phyloP scores from a whole-genome alignment of 441 rosid genomes.

The Capsella rubella region DNA sequence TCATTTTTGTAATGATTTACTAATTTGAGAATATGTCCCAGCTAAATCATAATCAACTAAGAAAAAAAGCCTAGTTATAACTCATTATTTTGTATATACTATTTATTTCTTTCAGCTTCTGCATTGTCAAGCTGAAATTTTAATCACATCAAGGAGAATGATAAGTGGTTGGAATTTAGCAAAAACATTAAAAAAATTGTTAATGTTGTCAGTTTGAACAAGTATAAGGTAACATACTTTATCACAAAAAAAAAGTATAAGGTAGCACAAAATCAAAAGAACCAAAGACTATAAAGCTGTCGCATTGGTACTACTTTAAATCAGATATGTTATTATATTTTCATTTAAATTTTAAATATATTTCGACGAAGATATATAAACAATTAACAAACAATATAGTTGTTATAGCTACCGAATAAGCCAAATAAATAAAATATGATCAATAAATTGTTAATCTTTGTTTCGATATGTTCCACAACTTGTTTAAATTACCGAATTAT shows the following conservation, averaged over 20 bases:
- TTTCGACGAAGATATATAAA: neutral
- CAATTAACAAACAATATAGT: neutral
- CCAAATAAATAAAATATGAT: neutral
- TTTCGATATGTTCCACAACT: constrained; percentile 32
- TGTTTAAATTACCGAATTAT: constrained; percentile 4
- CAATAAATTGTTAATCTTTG: constrained; percentile 17
- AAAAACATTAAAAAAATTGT: neutral
- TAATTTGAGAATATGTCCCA: constrained; percentile 25
- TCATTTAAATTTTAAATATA: neutral
- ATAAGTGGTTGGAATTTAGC: neutral
- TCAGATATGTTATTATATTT: constrained; percentile 31
- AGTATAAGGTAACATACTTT: constrained; percentile 5
- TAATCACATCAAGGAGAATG: neutral
- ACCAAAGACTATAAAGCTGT: constrained; percentile 32
- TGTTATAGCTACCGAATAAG: constrained; percentile 3
- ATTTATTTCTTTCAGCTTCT: neutral
- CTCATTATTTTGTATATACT: neutral
- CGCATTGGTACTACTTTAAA: constrained; percentile 36
- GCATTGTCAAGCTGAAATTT: no score
- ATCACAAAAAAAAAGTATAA: neutral
- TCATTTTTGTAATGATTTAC: constrained; percentile 32
- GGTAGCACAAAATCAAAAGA: constrained; percentile 20
- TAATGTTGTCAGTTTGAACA: constrained; percentile 14
- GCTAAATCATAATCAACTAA: constrained; percentile 21
- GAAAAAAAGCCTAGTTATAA: constrained; percentile 3